A percentile compares a stretch with the other conserved stretches of the same genome.
These are phyloP conservation scores for Cylindrodendrum hubeiense DNA, from an alignment of 2,329 filamentous ascomycete species.

Conservation along the genomic window DNA sequence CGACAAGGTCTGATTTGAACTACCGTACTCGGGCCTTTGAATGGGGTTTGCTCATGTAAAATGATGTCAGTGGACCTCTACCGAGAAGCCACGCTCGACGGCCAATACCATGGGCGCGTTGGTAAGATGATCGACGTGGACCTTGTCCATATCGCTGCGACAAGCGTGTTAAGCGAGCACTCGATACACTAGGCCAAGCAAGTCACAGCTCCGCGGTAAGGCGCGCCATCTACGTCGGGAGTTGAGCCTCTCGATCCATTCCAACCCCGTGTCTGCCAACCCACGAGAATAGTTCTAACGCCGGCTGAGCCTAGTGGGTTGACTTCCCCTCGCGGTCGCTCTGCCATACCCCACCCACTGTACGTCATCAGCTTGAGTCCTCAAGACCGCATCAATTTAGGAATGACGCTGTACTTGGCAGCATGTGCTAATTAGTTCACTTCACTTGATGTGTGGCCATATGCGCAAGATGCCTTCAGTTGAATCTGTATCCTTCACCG, in stretches of 20 bases:
- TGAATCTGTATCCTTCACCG: background rate
- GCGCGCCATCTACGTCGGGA: slow-evolving; percentile 13
- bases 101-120: background rate
- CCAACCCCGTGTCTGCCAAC: background rate
- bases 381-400: slow-evolving; percentile 13
- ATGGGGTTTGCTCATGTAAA: slow-evolving; percentile 8
- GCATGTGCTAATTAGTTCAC: background rate
- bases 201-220: background rate
- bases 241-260: background rate
- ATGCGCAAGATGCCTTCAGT: background rate
- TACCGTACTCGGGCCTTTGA: background rate
- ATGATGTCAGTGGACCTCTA: slow-evolving; percentile 31
- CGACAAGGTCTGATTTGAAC: background rate
- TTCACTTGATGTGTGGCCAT: background rate
- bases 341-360: slow-evolving; percentile 38
- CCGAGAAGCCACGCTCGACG: background rate
- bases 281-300: slow-evolving; percentile 3
- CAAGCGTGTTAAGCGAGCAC: background rate
- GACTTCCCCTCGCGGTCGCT: slow-evolving; percentile 10
- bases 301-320: slow-evolving; percentile 1
- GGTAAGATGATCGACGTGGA: slow-evolving; percentile 7
- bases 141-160: background rate
- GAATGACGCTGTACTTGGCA: slow-evolving; percentile 18
- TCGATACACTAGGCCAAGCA: background rate
- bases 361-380: slow-evolving; percentile 36